These are phyloP conservation scores for Candida sphagnicola DNA, from an alignment of 805 yeast species.

Conservation along the genomic window DNA sequence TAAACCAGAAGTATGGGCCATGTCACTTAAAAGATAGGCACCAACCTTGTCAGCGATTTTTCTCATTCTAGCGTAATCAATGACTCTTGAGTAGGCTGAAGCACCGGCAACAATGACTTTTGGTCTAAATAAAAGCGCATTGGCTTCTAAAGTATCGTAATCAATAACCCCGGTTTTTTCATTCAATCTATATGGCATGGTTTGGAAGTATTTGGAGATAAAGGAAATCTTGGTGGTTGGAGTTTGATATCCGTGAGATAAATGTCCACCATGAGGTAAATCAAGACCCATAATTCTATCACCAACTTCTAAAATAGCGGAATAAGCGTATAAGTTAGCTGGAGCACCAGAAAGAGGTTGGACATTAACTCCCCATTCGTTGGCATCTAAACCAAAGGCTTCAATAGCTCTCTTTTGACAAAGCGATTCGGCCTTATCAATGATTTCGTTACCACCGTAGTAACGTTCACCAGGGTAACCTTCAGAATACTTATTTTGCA, in stretches of 20 bases:
- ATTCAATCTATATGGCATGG: conserved; percentile 94
- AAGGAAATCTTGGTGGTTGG: conserved; percentile 84
- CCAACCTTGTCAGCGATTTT: conserved; percentile 90
- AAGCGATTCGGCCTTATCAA: conserved; percentile 83
- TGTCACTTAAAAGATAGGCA: conserved; percentile 88
- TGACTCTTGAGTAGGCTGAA: conserved; percentile 87
- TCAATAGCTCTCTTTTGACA: conserved; percentile 91
- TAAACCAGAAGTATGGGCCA: conserved; percentile 97
- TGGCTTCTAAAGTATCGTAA: conserved; percentile 80
- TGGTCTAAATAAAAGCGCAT: conserved; percentile 86
- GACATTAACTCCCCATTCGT: conserved; percentile 95
- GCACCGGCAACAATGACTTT: conserved; percentile 95
- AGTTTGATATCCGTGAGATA: conserved; percentile 96
- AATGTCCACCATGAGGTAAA: conserved; percentile 97
- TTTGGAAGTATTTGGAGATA: conserved; percentile 91
- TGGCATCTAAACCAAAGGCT: conserved; percentile 72
- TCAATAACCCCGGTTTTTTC: conserved; percentile 86
- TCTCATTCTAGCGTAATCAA: conserved; percentile 88
- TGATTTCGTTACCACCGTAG: conserved; percentile 96
- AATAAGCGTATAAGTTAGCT: conserved; percentile 90
- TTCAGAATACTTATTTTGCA: conserved; percentile 97
- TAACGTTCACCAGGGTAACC: conserved; percentile 98
- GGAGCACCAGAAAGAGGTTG: conserved; percentile 96
- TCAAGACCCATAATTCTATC: conserved; percentile 97
- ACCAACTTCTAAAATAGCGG: conserved; percentile 82